These are phyloP conservation scores for Ceriops zippeliana DNA, from an alignment of 345 rosid species.

Conservation along the genomic window DNA sequence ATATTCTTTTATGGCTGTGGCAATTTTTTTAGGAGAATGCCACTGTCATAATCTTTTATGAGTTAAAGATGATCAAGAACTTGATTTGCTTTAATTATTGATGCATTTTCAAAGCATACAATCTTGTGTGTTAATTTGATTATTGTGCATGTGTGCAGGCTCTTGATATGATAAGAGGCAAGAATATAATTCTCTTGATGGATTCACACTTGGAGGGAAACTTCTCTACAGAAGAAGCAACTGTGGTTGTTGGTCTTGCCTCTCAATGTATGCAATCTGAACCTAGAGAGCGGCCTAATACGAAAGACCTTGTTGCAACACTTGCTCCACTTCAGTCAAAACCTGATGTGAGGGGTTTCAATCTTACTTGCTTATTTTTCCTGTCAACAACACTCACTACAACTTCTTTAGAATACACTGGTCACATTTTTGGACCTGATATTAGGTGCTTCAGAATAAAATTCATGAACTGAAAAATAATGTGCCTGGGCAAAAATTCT, in stretches of 20 bases:
- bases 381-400: neutral
- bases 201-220: conserved; percentile 95
- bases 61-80: neutral
- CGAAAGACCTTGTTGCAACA: conserved; percentile 66
- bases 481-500: too few species aligned
- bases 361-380: conserved; percentile 3
- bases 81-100: neutral
- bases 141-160: conserved; percentile 52
- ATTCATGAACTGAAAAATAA: too few species aligned
- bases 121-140: conserved; percentile 14
- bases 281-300: conserved; percentile 90
- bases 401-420: neutral
- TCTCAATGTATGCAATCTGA: conserved; percentile 84
- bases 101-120: neutral
- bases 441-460: neutral
- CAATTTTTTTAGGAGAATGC: neutral
- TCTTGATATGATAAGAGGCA: conserved; percentile 84
- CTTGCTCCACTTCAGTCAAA: conserved; percentile 74
- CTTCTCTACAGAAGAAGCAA: conserved; percentile 87
- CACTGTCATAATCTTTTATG: too few species aligned
- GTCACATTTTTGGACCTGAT: neutral
- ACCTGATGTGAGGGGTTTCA: conserved; percentile 60
- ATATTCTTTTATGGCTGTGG: too few species aligned
- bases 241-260: conserved; percentile 70
- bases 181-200: conserved; percentile 69